Evolutionary conservation across 257 asterid species (phyloP).

Genomic region (Haberlea rhodopensis): DNA sequence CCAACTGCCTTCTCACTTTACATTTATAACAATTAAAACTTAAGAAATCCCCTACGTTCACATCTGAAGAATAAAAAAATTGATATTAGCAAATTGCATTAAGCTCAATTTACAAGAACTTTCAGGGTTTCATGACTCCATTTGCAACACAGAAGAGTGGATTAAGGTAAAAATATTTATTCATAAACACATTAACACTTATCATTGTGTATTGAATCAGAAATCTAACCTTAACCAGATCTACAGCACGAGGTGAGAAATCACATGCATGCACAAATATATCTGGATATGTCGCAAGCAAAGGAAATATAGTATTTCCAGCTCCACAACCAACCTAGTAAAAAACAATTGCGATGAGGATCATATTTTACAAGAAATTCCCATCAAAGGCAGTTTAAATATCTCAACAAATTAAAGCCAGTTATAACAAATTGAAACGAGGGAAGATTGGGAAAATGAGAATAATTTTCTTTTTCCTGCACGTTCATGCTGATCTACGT

Average conservation of each 20-base stretch:
- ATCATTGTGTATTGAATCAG: constrained; percentile 51
- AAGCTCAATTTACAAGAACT: constrained; percentile 3
- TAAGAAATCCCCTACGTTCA: no score
- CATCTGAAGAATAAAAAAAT: no score
- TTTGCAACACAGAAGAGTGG: constrained; percentile 16
- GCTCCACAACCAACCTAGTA: constrained; percentile 96
- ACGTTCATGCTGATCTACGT: neutral
- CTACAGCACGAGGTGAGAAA: constrained; percentile 92
- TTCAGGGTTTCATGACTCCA: constrained; percentile 4
- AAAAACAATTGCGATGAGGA: constrained; percentile 16
- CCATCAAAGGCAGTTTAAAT: constrained; percentile 5
- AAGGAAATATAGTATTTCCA: constrained; percentile 89
- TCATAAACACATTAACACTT: neutral
- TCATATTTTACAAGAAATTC: constrained; percentile 17
- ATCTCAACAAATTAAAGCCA: no score
- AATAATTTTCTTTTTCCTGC: no score
- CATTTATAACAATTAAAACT: no score
- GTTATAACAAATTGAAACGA: no score
- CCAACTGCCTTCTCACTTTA: no score
- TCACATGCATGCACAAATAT: constrained; percentile 83
- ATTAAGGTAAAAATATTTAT: constrained; percentile 8
- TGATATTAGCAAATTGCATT: constrained; percentile 20
- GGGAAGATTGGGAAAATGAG: no score
- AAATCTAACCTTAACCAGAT: no score
- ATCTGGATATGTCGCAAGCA: constrained; percentile 71